Evolutionary conservation across 805 yeast species (phyloP).

Genomic region (Candida lessepsii): DNA sequence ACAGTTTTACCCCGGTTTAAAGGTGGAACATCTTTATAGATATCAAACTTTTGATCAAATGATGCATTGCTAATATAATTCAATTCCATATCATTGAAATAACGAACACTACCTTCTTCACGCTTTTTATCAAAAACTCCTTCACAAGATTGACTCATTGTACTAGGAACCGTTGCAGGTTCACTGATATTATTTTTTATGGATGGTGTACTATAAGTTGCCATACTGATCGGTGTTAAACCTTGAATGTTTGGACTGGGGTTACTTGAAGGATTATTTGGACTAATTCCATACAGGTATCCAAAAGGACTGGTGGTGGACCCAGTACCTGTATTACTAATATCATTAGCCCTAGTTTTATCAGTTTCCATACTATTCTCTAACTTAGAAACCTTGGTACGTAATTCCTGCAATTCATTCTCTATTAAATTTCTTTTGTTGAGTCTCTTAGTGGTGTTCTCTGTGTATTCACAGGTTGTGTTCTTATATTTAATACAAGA

Average conservation of each 20-base stretch:
- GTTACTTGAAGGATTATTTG: too few relatives aligned
- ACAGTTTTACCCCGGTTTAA: conserved; percentile 40
- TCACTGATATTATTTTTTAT: too few relatives aligned
- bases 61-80: conserved; percentile 2
- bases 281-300: too few relatives aligned
- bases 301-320: too few relatives aligned
- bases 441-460: neutral
- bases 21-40: conserved; percentile 44
- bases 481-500: conserved; percentile 31
- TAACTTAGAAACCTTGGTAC: conserved; percentile 4
- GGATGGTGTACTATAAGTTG: too few relatives aligned
- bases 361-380: conserved; percentile 1
- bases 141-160: neutral
- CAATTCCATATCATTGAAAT: conserved; percentile 18
- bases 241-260: too few relatives aligned
- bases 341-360: neutral
- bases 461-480: conserved; percentile 12
- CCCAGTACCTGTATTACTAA: too few relatives aligned
- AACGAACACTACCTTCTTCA: conserved; percentile 27
- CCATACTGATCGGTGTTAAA: too few relatives aligned
- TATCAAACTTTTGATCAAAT: conserved; percentile 35
- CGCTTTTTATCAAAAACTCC: conserved; percentile 9
- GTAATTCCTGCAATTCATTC: conserved; percentile 7
- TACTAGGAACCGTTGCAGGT: neutral
- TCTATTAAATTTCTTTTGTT: conserved; percentile 6